Evolutionary conservation across 2,329 filamentous ascomycete species (phyloP).

Genomic region (Neofusicoccum cordaticola): DNA sequence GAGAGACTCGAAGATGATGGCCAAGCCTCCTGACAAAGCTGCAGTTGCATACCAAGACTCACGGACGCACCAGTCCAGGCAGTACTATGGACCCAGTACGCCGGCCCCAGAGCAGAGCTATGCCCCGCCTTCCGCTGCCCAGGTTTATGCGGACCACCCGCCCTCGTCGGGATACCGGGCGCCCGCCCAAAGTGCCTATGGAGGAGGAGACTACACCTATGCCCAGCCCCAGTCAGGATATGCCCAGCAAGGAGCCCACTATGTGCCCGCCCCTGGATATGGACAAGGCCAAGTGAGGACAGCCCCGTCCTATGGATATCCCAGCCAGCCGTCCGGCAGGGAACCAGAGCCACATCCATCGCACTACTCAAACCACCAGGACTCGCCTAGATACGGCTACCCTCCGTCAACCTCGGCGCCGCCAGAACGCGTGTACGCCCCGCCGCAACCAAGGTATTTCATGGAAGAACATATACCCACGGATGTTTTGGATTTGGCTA

Average conservation of each 20-base stretch:
- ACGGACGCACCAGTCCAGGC: slow-evolving; percentile 41
- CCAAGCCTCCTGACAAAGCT: slow-evolving; percentile 45
- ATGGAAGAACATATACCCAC: slow-evolving; percentile 15
- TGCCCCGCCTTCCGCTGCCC: slow-evolving; percentile 20
- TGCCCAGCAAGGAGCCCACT: slow-evolving; percentile 32
- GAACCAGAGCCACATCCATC: slow-evolving; percentile 20
- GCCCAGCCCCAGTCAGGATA: slow-evolving; percentile 33
- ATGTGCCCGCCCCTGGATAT: slow-evolving; percentile 27
- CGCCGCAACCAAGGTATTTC: slow-evolving; percentile 38
- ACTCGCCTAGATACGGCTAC: slow-evolving; percentile 21
- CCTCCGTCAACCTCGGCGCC: slow-evolving; percentile 24
- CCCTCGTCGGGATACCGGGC: slow-evolving; percentile 27
- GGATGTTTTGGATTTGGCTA: slow-evolving; percentile 18
- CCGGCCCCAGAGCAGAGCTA: slow-evolving; percentile 20
- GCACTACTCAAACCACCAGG: slow-evolving; percentile 13
- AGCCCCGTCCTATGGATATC: slow-evolving; percentile 25
- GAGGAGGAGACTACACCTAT: slow-evolving; percentile 27
- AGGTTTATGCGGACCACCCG: slow-evolving; percentile 33
- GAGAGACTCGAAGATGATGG: slow-evolving; percentile 41
- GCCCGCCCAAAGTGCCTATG: slow-evolving; percentile 18
- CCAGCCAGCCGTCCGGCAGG: slow-evolving; percentile 27
- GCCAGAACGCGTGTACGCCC: slow-evolving; percentile 17
- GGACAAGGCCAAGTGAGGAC: slow-evolving; percentile 20
- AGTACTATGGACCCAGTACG: slow-evolving; percentile 37
- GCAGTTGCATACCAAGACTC: slow-evolving; percentile 45